phyloP scores from a whole-genome alignment of 2,329 filamentous ascomycete species.

The Geosmithia putterillii region DNA sequence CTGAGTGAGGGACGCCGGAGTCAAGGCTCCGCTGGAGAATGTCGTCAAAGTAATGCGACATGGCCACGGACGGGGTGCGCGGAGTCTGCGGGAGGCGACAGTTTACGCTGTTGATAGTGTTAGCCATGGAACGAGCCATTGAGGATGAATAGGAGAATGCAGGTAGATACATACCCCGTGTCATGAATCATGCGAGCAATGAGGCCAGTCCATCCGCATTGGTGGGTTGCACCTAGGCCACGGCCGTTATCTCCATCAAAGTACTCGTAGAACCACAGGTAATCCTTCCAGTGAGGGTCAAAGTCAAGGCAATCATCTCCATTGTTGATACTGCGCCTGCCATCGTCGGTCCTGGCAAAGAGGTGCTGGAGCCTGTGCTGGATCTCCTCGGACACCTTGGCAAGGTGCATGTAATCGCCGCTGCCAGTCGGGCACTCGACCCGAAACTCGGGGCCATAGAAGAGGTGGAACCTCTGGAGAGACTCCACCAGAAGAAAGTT shows the following conservation, averaged over 20 bases:
- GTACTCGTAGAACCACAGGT: slow-evolving; percentile 91
- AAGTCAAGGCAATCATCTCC: slow-evolving; percentile 80
- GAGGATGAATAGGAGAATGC: background rate
- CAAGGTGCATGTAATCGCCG: slow-evolving; percentile 89
- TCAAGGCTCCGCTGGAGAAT: slow-evolving; percentile 44
- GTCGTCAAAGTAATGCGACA: slow-evolving; percentile 93
- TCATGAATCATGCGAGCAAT: slow-evolving; percentile 97
- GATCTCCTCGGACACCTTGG: slow-evolving; percentile 86
- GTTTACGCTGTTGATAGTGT: slow-evolving; percentile 49
- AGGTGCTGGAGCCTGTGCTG: slow-evolving; percentile 91
- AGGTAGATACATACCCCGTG: slow-evolving; percentile 57
- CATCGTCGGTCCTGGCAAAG: slow-evolving; percentile 73
- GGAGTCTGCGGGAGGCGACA: slow-evolving; percentile 90
- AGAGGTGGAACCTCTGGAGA: slow-evolving; percentile 90
- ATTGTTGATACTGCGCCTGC: slow-evolving; percentile 77
- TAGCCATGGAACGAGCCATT: slow-evolving; percentile 17
- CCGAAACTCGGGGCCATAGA: slow-evolving; percentile 79
- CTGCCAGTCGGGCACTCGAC: slow-evolving; percentile 92
- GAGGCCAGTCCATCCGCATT: slow-evolving; percentile 92
- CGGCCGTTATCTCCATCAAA: slow-evolving; percentile 88
- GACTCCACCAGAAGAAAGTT: slow-evolving; percentile 93
- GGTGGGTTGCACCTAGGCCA: slow-evolving; percentile 83
- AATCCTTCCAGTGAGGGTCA: slow-evolving; percentile 77
- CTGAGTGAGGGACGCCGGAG: slow-evolving; percentile 21
- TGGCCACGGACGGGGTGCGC: slow-evolving; percentile 69